Evolutionary conservation across 2,329 filamentous ascomycete species (phyloP), one percentile per base, ranked within the genome.

Genomic region (Truncatella angustata): DNA sequence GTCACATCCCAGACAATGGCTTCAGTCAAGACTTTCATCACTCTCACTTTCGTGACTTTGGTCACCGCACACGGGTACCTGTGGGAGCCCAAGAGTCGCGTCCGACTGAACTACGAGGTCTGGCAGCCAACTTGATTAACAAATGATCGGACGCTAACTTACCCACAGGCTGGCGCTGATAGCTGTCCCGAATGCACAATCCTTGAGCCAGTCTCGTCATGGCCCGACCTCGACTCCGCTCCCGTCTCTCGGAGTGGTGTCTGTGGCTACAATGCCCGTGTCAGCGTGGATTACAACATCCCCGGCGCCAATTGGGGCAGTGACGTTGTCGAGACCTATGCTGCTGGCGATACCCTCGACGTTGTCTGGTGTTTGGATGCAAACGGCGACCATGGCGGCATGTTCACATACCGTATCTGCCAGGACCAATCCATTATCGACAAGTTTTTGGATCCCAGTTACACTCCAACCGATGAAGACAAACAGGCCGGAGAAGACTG

Each of bases 301-400:
- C 77, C 78, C 0, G 60, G 62, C 0, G 54, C 52, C 3, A 62
- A 68, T 59, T 81, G 76, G 77, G 78, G 78, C 20, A 66, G 61
- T 9, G 49, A 64, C 0, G 63, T 70, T 0, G 73, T 79, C 0
- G 70, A 61, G 2, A 76, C 70, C 1, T 81, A 80, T 62, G 62
- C 63, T 0, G 64, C 73, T 0, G 78, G 77, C 0, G 65, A 80
- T 9, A 62, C 70, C 0, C 63, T 80, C 21, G 73, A 78, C 21
- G 78, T 81, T 0, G 66, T 79, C 60, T 81, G 79, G 79, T 81
- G 79, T 49, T 71, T 81, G 16, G 79, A 82, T 58, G 65, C 79
- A 63, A 81, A 81, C 56, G 79, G 79, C 0, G 78, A 81, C 56
- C 78, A 81, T 55, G 77, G 78, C 23, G 79, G 78, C 62, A 81